These are phyloP conservation scores for Dothideomycetidae sp. DNA, from an alignment of 2,329 filamentous ascomycete species.

Conservation along the genomic window DNA sequence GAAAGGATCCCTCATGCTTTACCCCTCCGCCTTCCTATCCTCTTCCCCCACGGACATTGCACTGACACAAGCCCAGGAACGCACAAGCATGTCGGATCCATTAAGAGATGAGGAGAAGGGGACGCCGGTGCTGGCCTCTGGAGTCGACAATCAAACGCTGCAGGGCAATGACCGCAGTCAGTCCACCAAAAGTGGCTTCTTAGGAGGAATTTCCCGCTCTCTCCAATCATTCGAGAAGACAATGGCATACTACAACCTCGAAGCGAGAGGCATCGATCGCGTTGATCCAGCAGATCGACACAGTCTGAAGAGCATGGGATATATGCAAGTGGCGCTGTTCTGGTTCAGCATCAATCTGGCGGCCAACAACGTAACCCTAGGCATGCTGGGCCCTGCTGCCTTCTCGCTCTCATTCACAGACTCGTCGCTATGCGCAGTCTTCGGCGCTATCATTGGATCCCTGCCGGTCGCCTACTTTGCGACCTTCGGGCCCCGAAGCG, in stretches of 20 bases:
- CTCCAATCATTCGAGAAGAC: slow-evolving; percentile 25
- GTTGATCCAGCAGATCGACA: slow-evolving; percentile 42
- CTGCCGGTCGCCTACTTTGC: slow-evolving; percentile 45
- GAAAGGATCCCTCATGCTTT: slow-evolving; percentile 38
- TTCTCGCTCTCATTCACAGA: slow-evolving; percentile 46
- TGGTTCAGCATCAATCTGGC: slow-evolving; percentile 51
- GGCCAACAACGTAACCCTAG: slow-evolving; percentile 50
- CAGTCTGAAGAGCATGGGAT: slow-evolving; percentile 34
- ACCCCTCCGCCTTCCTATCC: slow-evolving; percentile 9
- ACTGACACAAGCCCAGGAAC: slow-evolving; percentile 17
- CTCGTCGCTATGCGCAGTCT: slow-evolving; percentile 40
- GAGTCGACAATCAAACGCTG: too few species aligned
- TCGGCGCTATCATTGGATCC: slow-evolving; percentile 42
- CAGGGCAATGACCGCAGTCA: too few species aligned
- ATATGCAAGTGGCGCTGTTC: slow-evolving; percentile 41
- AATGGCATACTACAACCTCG: slow-evolving; percentile 39
- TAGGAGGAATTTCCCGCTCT: too few species aligned
- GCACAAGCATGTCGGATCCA: neutral
- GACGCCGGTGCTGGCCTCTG: slow-evolving; percentile 8
- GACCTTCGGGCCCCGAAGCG: slow-evolving; percentile 46
- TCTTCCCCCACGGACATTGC: slow-evolving; percentile 23
- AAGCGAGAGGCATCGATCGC: slow-evolving; percentile 46
- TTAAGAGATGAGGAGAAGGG: slow-evolving; percentile 14
- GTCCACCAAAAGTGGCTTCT: too few species aligned
- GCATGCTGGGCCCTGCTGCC: slow-evolving; percentile 46